Conservation (phyloP, 2,329 filamentous ascomycete genomes). For the Penicillium sp. region DNA sequence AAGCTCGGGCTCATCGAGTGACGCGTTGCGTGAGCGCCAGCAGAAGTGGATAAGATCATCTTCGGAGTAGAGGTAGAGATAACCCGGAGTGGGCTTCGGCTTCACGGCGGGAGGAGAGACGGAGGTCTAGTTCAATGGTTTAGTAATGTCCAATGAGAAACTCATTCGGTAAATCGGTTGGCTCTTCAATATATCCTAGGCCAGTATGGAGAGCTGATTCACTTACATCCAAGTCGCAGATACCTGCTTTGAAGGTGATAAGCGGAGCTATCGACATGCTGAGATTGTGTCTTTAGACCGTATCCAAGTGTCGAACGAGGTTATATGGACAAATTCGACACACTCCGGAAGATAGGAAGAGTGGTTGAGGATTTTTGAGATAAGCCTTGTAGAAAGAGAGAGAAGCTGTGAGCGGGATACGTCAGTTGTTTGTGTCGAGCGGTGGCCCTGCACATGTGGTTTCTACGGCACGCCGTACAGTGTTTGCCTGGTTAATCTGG, state of each 20-base stretch:
- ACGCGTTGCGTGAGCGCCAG: slow-evolving; percentile 77
- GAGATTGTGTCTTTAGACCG: slow-evolving; percentile 5
- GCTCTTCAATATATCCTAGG: slow-evolving; percentile 2
- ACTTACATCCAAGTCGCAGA: slow-evolving; percentile 78
- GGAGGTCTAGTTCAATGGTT: slow-evolving; percentile 42
- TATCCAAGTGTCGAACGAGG: background rate
- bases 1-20: slow-evolving; percentile 69
- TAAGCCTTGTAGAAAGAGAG: slow-evolving; percentile 17
- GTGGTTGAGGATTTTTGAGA: slow-evolving; percentile 9
- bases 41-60: slow-evolving; percentile 97
- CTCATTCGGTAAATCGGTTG: background rate
- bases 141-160: slow-evolving; percentile 6
- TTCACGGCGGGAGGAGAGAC: slow-evolving; percentile 67
- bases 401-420: slow-evolving; percentile 26
- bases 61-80: slow-evolving; percentile 87
- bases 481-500: slow-evolving; percentile 13
- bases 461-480: slow-evolving; percentile 15
- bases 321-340: slow-evolving; percentile 2
- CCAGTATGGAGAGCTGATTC: background rate
- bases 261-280: slow-evolving; percentile 79
- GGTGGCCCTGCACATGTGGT: slow-evolving; percentile 18
- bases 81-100: slow-evolving; percentile 69
- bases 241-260: slow-evolving; percentile 94
- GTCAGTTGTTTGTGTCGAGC: slow-evolving; percentile 28
- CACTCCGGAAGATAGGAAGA: slow-evolving; percentile 12